Evolutionary conservation across 2,329 filamentous ascomycete species (phyloP).

Genomic region (Pseudocercospora cruenta): DNA sequence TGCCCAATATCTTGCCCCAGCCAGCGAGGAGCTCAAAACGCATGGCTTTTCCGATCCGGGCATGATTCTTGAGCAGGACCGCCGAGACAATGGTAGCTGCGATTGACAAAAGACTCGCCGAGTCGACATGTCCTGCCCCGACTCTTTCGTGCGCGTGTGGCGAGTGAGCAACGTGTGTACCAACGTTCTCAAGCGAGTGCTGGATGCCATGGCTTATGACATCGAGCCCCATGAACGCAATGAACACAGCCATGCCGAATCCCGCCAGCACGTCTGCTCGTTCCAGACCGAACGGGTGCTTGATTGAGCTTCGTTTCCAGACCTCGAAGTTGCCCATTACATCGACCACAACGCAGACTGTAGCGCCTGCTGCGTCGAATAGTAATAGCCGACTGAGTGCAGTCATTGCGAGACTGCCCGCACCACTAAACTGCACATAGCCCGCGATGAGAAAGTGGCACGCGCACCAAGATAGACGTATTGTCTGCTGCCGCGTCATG

Average conservation of each 20-base stretch:
- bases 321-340: constrained; percentile 96
- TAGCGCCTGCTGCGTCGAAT: constrained; percentile 91
- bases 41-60: constrained; percentile 89
- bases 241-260: constrained; percentile 92
- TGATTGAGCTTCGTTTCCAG: constrained; percentile 89
- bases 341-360: constrained; percentile 89
- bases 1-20: constrained; percentile 84
- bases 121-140: constrained; percentile 75
- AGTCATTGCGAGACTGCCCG: constrained; percentile 86
- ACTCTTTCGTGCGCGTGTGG: constrained; percentile 63
- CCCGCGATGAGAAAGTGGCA: constrained; percentile 83
- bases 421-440: constrained; percentile 82
- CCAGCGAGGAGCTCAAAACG: constrained; percentile 79
- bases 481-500: constrained; percentile 86
- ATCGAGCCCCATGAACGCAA: constrained; percentile 97
- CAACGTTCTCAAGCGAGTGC: constrained; percentile 79
- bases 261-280: constrained; percentile 91
- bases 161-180: constrained; percentile 70
- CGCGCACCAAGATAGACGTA: constrained; percentile 83
- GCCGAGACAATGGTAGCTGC: constrained; percentile 82
- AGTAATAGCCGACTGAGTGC: constrained; percentile 91
- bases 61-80: constrained; percentile 85
- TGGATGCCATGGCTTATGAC: constrained; percentile 92
- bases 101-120: constrained; percentile 80
- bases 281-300: constrained; percentile 88